phyloP scores from a whole-genome alignment of 768 basidiomycete genomes.

The Termitomyces sp. region DNA sequence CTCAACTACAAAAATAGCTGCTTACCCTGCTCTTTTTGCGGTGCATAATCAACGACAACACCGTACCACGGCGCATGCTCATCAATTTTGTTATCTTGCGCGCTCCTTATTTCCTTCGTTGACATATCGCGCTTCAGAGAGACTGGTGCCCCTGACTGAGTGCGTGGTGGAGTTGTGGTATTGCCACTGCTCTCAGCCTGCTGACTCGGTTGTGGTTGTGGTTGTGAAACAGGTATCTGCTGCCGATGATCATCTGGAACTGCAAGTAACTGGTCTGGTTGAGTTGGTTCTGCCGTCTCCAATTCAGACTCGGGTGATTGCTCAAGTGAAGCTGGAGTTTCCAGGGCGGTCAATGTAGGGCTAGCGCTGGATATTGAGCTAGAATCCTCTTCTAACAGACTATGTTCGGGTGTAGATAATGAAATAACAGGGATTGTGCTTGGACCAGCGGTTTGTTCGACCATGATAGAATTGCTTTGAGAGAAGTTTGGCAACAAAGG shows the following conservation, averaged over 20 bases:
- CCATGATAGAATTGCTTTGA: constrained; percentile 2
- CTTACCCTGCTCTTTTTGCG: constrained; percentile 13
- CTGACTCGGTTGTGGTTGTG: background rate
- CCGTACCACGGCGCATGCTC: constrained; percentile 12
- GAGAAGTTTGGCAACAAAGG: background rate
- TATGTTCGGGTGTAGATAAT: constrained; percentile 3
- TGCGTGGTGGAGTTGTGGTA: constrained; percentile 7
- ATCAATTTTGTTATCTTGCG: background rate
- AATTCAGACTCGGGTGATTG: background rate
- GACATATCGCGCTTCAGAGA: background rate
- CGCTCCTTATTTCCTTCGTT: constrained; percentile 1
- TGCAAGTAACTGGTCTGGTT: background rate
- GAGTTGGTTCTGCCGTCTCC: background rate
- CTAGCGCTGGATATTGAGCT: constrained; percentile 7
- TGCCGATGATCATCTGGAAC: background rate
- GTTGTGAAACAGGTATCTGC: background rate
- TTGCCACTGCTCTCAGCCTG: background rate
- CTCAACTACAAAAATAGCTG: background rate
- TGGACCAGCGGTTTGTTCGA: constrained; percentile 7
- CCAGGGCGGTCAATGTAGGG: constrained; percentile 3
- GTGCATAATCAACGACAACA: constrained; percentile 11
- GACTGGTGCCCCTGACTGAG: constrained; percentile 4
- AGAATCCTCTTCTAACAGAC: background rate
- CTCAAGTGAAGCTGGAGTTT: constrained; percentile 6
- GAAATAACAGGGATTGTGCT: constrained; percentile 10